Conservation (phyloP, 164 flowering plant species). For the Paratinospora sagittata region DNA sequence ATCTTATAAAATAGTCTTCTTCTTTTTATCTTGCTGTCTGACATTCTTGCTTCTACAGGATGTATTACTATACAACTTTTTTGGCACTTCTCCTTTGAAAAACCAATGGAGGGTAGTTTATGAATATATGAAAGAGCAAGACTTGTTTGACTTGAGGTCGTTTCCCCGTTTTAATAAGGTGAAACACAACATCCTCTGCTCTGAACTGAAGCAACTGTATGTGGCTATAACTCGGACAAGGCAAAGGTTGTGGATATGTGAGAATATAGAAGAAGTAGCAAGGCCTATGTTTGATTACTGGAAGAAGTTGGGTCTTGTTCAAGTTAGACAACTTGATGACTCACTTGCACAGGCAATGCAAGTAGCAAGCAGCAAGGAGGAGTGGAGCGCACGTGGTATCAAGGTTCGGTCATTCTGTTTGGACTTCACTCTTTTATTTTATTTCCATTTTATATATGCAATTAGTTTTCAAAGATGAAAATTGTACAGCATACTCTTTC, state of each 20-base stretch:
- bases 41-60: constrained; percentile 37
- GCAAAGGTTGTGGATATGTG: constrained; percentile 82
- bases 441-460: not conserved
- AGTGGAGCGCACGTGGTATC: constrained; percentile 57
- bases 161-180: constrained; percentile 39
- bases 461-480: too few relatives aligned
- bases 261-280: constrained; percentile 40
- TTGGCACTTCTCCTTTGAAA: constrained; percentile 58
- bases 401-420: constrained; percentile 36
- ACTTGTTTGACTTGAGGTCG: constrained; percentile 30
- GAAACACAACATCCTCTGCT: constrained; percentile 58
- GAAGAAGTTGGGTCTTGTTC: too few relatives aligned
- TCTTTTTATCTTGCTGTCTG: not conserved
- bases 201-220: constrained; percentile 77
- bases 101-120: constrained; percentile 74
- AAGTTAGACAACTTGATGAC: constrained; percentile 45
- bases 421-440: not conserved
- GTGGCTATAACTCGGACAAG: constrained; percentile 85
- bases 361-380: constrained; percentile 55
- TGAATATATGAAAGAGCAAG: constrained; percentile 49
- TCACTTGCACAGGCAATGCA: constrained; percentile 59
- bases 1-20: not conserved
- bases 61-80: constrained; percentile 72
- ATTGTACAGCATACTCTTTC: too few relatives aligned
- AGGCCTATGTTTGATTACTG: constrained; percentile 66